These are phyloP conservation scores for Alternaria triticimaculans DNA, from an alignment of 2,329 filamentous ascomycete genomes.

Conservation along the genomic window DNA sequence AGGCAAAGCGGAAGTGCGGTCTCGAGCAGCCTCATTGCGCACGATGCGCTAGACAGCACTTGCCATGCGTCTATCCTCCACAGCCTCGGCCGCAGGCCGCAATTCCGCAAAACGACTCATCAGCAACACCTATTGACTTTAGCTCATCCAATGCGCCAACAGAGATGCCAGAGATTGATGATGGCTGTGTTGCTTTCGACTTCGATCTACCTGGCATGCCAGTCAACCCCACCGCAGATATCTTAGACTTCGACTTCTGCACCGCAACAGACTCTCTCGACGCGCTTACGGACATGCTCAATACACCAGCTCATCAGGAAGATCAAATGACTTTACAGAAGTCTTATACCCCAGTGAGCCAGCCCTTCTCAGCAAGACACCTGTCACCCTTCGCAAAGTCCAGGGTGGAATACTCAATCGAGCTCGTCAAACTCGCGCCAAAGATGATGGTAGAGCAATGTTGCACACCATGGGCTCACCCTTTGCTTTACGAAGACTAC, in stretches of 20 bases:
- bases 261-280: constrained; percentile 58
- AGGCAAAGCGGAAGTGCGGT: constrained; percentile 65
- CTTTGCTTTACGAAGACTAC: constrained; percentile 56
- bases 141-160: background rate
- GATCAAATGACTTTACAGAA: background rate
- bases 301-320: background rate
- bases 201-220: constrained; percentile 11
- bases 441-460: constrained; percentile 57
- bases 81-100: constrained; percentile 4
- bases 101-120: background rate
- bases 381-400: constrained; percentile 27
- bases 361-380: constrained; percentile 17
- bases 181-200: constrained; percentile 4
- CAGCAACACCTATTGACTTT: constrained; percentile 26
- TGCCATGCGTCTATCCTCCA: constrained; percentile 57
- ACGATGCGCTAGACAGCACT: constrained; percentile 58
- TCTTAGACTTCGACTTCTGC: constrained; percentile 29
- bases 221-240: constrained; percentile 4
- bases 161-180: constrained; percentile 30
- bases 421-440: constrained; percentile 35
- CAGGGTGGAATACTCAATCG: constrained; percentile 35
- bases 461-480: constrained; percentile 62
- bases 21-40: constrained; percentile 59
- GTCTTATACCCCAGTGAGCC: background rate
- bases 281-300: constrained; percentile 47